phyloP scores from a whole-genome alignment of 345 rosid genomes.

The Camelina laxa region DNA sequence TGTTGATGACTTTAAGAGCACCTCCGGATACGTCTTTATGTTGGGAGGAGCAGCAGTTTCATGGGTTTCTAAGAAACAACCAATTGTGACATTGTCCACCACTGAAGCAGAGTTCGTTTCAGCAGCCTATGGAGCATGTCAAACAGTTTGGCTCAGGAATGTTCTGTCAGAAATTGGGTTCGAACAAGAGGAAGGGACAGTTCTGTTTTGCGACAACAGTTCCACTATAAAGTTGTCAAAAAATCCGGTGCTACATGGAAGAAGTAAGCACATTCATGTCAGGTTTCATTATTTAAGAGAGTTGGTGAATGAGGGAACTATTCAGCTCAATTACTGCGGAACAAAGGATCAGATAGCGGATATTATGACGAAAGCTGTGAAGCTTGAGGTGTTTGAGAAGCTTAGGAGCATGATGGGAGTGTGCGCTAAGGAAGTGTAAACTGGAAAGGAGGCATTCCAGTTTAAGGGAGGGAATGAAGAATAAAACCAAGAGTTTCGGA shows the following conservation, averaged over 20 bases:
- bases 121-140: not conserved
- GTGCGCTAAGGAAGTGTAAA: too few species aligned
- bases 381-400: not conserved
- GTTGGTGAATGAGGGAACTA: not conserved
- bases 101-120: not conserved
- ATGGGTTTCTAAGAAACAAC: not conserved
- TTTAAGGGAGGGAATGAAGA: too few species aligned
- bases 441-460: too few species aligned
- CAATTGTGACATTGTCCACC: not conserved
- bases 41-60: too few species aligned
- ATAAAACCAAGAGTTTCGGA: too few species aligned
- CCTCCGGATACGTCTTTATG: too few species aligned
- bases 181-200: not conserved
- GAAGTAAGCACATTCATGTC: not conserved
- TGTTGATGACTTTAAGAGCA: too few species aligned
- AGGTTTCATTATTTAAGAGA: not conserved
- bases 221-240: not conserved
- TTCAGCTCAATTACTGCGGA: not conserved
- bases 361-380: not conserved
- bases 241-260: not conserved
- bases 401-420: not conserved
- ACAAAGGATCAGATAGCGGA: not conserved
- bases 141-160: not conserved
- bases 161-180: not conserved
- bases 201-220: not conserved